These are phyloP conservation scores for Hamamelis virginiana DNA, from an alignment of 164 flowering plant genomes.

Conservation along the genomic window DNA sequence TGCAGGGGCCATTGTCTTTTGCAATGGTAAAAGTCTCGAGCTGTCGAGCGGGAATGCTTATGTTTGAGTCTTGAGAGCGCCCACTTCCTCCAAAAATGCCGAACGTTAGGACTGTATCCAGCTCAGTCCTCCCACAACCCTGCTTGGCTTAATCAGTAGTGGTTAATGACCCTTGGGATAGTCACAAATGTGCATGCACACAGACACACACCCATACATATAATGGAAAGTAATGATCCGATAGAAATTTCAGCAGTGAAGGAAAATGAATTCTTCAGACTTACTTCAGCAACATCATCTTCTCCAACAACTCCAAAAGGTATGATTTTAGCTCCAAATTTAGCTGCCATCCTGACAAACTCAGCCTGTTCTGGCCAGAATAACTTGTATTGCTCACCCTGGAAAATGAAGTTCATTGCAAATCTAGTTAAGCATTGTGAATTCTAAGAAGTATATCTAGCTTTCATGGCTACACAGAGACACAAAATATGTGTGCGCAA, in stretches of 20 bases:
- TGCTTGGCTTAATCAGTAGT: no score
- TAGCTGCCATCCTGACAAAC: constrained; percentile 82
- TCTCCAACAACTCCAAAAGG: constrained; percentile 86
- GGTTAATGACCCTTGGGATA: no score
- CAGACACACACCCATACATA: no score
- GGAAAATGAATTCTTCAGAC: background rate
- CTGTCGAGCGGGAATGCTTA: no score
- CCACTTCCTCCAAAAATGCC: no score
- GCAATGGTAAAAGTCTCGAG: no score
- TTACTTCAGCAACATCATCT: constrained; percentile 62
- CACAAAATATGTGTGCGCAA: background rate
- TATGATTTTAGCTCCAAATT: constrained; percentile 79
- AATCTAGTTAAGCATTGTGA: background rate
- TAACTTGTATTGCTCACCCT: constrained; percentile 82
- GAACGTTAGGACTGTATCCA: no score
- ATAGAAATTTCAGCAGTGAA: background rate
- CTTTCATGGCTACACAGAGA: constrained; percentile 3
- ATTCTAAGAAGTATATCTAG: background rate
- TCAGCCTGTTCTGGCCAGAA: constrained; percentile 83
- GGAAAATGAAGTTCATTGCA: constrained; percentile 6
- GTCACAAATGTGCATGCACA: no score
- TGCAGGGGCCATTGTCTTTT: no score
- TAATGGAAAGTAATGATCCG: no score
- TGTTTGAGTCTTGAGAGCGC: background rate
- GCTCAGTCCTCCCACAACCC: no score